phyloP scores from a whole-genome alignment of 2,329 filamentous ascomycete species.

The Fusarium sp. region DNA sequence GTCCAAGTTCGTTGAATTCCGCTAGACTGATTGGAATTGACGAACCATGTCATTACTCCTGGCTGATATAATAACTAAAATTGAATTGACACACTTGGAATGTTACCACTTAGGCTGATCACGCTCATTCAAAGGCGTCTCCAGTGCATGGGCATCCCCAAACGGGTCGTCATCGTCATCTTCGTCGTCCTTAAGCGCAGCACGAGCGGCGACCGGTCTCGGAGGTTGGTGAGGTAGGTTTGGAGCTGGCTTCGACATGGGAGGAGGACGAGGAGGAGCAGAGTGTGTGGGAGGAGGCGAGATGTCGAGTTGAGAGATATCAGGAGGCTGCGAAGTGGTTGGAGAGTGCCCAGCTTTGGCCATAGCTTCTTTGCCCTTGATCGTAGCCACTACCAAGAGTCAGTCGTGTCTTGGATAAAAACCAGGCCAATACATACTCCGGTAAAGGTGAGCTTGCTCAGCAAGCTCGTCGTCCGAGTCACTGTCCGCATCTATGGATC shows the following conservation, averaged over 20 bases:
- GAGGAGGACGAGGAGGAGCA: constrained; percentile 54
- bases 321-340: constrained; percentile 51
- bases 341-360: constrained; percentile 53
- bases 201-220: constrained; percentile 14
- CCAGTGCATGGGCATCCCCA: constrained; percentile 79
- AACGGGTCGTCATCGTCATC: constrained; percentile 91
- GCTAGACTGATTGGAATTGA: neutral
- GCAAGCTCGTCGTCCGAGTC: constrained; percentile 75
- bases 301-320: constrained; percentile 58
- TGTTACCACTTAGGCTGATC: constrained; percentile 47
- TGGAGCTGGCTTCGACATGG: constrained; percentile 39
- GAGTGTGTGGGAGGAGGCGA: constrained; percentile 52
- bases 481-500: constrained; percentile 79
- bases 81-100: neutral
- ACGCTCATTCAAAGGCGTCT: constrained; percentile 46
- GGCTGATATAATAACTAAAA: neutral
- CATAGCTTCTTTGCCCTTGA: constrained; percentile 60
- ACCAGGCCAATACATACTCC: constrained; percentile 55
- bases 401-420: constrained; percentile 22
- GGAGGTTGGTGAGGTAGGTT: constrained; percentile 34
- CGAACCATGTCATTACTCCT: neutral
- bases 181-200: constrained; percentile 64
- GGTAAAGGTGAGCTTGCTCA: constrained; percentile 71
- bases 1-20: neutral
- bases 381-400: constrained; percentile 59